These are phyloP conservation scores for Crataegus laevigata DNA, from an alignment of 306 rosid species.

Conservation along the genomic window DNA sequence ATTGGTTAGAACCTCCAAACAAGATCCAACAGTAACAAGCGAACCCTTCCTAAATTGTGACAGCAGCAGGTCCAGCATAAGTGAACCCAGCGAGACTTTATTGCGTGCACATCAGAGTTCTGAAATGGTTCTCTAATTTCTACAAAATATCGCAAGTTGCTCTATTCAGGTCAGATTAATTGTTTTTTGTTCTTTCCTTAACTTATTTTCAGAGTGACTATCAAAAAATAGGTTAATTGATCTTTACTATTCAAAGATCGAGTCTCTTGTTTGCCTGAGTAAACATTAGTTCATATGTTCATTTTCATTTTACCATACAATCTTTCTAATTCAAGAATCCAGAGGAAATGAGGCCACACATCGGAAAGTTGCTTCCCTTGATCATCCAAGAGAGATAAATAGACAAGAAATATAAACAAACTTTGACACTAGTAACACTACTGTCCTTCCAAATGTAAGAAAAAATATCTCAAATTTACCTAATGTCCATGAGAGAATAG, in stretches of 20 bases:
- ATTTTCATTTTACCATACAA: not conserved
- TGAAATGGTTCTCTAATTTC: not conserved
- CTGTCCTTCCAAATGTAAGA: not conserved
- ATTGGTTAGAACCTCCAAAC: not conserved
- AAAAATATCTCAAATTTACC: slow-evolving; percentile 41
- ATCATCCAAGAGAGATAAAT: not conserved
- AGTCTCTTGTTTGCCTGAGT: not conserved
- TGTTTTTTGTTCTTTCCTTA: not conserved
- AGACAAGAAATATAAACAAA: not conserved
- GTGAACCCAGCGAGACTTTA: not conserved
- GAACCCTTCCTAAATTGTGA: not conserved
- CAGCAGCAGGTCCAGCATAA: not conserved
- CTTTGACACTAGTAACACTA: not conserved
- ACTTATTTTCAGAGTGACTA: not conserved
- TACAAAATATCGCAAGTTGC: not conserved
- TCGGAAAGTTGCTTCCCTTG: not conserved
- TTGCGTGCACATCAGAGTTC: not conserved
- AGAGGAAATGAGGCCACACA: not conserved
- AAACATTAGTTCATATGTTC: not conserved
- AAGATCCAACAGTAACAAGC: not conserved
- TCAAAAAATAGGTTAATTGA: not conserved
- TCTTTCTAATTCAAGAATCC: not conserved
- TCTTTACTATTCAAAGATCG: not conserved
- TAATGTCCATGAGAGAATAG: slow-evolving; percentile 96
- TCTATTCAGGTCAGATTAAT: not conserved